Percentiles rank a stretch among this genome's conserved stretches.
Conservation (phyloP, 1,284 basidiomycete species). For the Tilletia caries region DNA sequence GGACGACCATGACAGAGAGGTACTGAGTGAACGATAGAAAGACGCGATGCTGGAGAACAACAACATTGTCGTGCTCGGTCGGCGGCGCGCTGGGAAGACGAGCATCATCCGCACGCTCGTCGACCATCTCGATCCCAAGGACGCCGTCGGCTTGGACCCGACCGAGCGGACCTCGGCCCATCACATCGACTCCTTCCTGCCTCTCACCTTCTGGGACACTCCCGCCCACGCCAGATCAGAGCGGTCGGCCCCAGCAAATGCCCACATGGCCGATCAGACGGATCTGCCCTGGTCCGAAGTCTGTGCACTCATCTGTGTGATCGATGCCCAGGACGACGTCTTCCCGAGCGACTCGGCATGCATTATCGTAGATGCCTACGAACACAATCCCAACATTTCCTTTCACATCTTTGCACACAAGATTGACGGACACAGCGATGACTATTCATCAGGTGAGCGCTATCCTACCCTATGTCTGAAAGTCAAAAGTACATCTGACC, state of each 20-base stretch:
- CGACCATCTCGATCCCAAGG: constrained; percentile 9
- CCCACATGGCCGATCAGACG: constrained; percentile 1
- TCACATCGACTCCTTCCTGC: constrained; percentile 2
- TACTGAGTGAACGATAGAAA: neutral
- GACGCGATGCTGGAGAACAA: neutral
- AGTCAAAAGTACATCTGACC: neutral
- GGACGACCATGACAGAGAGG: neutral
- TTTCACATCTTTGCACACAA: constrained; percentile 96
- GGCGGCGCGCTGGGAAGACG: constrained; percentile 5
- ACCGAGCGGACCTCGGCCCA: neutral
- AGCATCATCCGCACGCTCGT: constrained; percentile 8
- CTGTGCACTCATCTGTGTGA: constrained; percentile 1
- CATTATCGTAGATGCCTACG: constrained; percentile 57
- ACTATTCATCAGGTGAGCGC: constrained; percentile 75
- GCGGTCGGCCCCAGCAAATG: neutral
- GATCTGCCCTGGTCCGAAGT: neutral
- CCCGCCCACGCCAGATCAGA: neutral
- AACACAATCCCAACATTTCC: constrained; percentile 72
- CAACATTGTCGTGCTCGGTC: constrained; percentile 2
- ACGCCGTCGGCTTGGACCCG: constrained; percentile 3
- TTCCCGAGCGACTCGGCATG: neutral
- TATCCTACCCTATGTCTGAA: too few species aligned
- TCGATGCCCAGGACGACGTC: neutral
- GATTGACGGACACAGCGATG: constrained; percentile 84
- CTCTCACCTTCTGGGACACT: constrained; percentile 11